These are phyloP conservation scores for Oxyria digyna DNA, from an alignment of 148 eudicot species.

Conservation along the genomic window DNA sequence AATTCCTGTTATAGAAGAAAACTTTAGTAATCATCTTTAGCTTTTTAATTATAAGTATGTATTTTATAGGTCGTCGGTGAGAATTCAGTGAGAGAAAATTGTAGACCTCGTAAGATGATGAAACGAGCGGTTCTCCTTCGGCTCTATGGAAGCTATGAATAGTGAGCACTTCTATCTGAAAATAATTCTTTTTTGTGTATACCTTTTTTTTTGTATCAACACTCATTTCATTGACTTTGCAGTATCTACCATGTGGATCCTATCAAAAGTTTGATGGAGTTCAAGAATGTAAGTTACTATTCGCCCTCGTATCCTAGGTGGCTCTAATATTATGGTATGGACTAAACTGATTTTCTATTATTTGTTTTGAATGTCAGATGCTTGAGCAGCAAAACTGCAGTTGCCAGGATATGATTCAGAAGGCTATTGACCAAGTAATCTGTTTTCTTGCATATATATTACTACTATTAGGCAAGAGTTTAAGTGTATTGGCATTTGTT, in stretches of 20 bases:
- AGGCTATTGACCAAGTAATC: slow-evolving; percentile 40
- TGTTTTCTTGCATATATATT: neutral
- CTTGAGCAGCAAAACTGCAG: slow-evolving; percentile 33
- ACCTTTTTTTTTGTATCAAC: neutral
- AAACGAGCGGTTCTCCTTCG: slow-evolving; percentile 49
- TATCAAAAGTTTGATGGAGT: slow-evolving; percentile 21
- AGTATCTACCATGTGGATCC: slow-evolving; percentile 43
- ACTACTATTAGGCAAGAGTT: neutral
- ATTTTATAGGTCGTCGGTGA: slow-evolving; percentile 41
- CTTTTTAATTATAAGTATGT: neutral
- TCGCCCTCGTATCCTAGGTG: neutral
- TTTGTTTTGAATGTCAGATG: slow-evolving; percentile 20
- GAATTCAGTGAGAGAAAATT: slow-evolving; percentile 21
- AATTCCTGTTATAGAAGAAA: neutral
- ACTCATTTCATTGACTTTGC: slow-evolving; percentile 5
- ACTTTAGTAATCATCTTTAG: neutral
- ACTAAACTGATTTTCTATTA: neutral
- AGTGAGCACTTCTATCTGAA: slow-evolving; percentile 21
- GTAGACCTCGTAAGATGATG: slow-evolving; percentile 32
- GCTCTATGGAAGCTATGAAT: slow-evolving; percentile 57
- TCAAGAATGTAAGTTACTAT: slow-evolving; percentile 22
- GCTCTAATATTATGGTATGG: neutral
- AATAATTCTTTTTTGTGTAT: neutral
- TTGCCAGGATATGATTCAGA: slow-evolving; percentile 25
- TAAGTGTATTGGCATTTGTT: neutral